Base-by-base conservation (phyloP, 1,284 basidiomycete species). In the Rhodotorula sp. region DNA sequence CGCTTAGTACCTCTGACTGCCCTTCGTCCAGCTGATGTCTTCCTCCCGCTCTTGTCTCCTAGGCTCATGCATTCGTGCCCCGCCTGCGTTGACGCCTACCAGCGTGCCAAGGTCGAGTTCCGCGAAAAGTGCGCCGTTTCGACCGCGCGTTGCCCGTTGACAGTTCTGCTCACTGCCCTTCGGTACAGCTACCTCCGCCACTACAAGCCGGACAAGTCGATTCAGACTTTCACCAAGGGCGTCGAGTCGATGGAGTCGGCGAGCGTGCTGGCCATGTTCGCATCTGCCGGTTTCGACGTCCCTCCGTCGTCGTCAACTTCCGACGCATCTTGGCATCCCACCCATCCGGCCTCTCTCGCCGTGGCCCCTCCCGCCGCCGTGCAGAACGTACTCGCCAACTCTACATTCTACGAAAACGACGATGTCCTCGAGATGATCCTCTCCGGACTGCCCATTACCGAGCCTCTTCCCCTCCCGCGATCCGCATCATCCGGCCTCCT, bases 401-500 rank as follows among this genome's bases (percentile, higher is more conserved):
- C 56, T 4, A 9, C 9, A 7, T n/a, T 77, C 2, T 72, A 70
- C 66, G 64, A 77, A 45, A 44, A 63, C 19, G 61, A 68, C 19
- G 50, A 68, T 54, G 52, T 77, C 42, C 61, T 73, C 69, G 48
- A 57, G 25, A 65, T 70, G 25, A 27, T 77, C 71, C 13, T 56
- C 19, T 64, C 64, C 0, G 73, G 62, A 9, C 63, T 72, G 0
- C 67, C 61, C 25, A 41, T 70, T 9, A 23, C 67, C 23, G 17
- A 44, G n/a, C 60, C 72, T 1, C n/a, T 74, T 1, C 49, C 55
- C 27, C 53, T 72, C 21, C 66, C 73, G 25, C 48, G 42, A 23
- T n/a, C 23, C 4, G 41, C 69, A 0, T 53, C 88, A 27, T 83
- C 87, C 3, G 88, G 87, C 2, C 72, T 91, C 23, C 82, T 91